Evolutionary conservation across 169 alveolate species (phyloP).

Genomic region (Cryptosporidium felis): DNA sequence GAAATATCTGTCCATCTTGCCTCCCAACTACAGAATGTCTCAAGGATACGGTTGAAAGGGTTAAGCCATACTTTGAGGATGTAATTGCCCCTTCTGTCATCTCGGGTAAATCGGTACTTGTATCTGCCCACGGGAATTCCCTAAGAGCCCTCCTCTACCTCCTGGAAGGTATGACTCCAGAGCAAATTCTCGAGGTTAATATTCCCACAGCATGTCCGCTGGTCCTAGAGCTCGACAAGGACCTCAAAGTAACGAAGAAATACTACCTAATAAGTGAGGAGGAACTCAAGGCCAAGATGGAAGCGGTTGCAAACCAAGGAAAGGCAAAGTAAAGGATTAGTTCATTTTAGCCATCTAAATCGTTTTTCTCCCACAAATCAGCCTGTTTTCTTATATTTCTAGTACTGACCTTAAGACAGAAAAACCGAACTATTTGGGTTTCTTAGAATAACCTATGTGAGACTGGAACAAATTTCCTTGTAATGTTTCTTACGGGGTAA

Average conservation of each 20-base stretch:
- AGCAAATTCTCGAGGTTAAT: constrained; percentile 91
- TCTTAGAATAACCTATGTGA: constrained; percentile 4
- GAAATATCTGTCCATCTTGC: constrained; percentile 86
- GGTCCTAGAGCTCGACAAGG: constrained; percentile 92
- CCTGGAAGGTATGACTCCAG: constrained; percentile 91
- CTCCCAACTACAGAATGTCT: constrained; percentile 96
- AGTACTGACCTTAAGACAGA: neutral
- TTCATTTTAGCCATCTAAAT: too few species aligned
- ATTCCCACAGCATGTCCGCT: constrained; percentile 98
- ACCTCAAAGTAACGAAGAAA: constrained; percentile 87
- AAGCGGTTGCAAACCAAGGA: constrained; percentile 94
- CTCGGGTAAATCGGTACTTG: constrained; percentile 90
- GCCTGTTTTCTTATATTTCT: neutral
- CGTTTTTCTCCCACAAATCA: too few species aligned
- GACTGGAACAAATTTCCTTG: constrained; percentile 6
- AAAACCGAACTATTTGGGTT: neutral
- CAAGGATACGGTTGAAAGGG: constrained; percentile 93
- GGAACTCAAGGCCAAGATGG: constrained; percentile 88
- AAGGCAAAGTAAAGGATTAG: constrained; percentile 84
- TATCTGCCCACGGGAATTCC: constrained; percentile 99
- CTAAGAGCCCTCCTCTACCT: constrained; percentile 95
- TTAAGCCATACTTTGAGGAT: constrained; percentile 93
- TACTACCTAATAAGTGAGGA: constrained; percentile 92
- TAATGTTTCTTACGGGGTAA: constrained; percentile 33
- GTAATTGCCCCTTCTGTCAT: constrained; percentile 90